Conservation (phyloP, 2,329 filamentous ascomycete genomes). For the Colletotrichum sp. region DNA sequence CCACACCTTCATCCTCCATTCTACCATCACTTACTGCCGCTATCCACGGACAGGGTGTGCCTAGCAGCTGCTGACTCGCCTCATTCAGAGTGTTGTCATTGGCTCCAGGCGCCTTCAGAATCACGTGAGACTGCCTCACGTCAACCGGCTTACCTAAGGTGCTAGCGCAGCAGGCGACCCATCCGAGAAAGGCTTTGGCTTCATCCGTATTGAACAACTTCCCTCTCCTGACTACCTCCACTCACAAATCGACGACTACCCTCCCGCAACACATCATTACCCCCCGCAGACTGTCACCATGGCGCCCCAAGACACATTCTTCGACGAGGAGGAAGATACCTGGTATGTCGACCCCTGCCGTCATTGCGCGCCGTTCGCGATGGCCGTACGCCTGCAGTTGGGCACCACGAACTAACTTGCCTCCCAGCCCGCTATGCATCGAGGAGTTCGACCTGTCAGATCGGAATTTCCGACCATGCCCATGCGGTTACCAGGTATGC, state of each 20-base stretch:
- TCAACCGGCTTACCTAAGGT: constrained; percentile 10
- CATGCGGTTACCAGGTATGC: constrained; percentile 94
- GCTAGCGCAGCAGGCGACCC: constrained; percentile 7
- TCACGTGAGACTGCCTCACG: not conserved
- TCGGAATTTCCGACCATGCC: constrained; percentile 95
- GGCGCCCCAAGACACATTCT: constrained; percentile 73
- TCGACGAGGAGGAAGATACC: constrained; percentile 74
- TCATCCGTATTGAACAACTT: constrained; percentile 21
- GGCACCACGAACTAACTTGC: constrained; percentile 26
- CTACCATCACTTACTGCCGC: not conserved
- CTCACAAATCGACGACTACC: constrained; percentile 6
- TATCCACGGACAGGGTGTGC: not conserved
- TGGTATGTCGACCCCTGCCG: constrained; percentile 54
- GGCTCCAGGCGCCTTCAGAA: not conserved
- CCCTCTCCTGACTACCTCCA: constrained; percentile 23
- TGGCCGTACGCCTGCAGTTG: not conserved
- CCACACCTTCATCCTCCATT: not conserved
- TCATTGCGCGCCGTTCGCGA: not conserved
- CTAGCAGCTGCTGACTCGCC: constrained; percentile 14
- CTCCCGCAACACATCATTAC: not conserved
- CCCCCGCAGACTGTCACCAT: constrained; percentile 44
- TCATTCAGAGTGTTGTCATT: constrained; percentile 5
- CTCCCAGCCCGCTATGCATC: constrained; percentile 87
- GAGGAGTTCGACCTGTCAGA: constrained; percentile 99
- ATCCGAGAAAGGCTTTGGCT: constrained; percentile 22